Conservation (phyloP, 2,329 filamentous ascomycete species). For the Colletotrichum musicola region DNA sequence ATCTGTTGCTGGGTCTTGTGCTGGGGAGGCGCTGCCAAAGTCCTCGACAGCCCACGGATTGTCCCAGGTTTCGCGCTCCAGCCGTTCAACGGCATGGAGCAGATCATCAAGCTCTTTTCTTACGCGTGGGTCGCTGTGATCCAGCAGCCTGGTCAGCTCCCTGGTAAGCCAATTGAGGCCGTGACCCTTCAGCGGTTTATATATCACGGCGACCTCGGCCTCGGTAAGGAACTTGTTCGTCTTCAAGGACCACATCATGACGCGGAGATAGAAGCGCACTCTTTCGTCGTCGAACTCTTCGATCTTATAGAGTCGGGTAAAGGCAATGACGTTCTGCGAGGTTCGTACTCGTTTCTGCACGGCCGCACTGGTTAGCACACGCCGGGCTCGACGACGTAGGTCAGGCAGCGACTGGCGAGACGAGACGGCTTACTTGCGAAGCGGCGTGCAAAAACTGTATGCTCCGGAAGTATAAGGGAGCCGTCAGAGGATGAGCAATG, state of each 20-base stretch:
- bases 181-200: background rate
- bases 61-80: conserved; percentile 84
- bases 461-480: background rate
- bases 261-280: background rate
- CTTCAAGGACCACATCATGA: conserved; percentile 7
- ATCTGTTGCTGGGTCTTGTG: background rate
- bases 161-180: background rate
- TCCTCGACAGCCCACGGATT: conserved; percentile 78
- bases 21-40: conserved; percentile 58
- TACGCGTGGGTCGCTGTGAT: background rate
- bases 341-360: background rate
- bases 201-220: background rate
- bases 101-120: background rate
- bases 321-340: conserved; percentile 2
- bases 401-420: too few relatives aligned
- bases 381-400: too few relatives aligned
- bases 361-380: too few relatives aligned
- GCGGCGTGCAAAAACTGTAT: background rate
- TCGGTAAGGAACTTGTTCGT: background rate
- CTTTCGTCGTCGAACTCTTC: background rate
- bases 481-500: background rate
- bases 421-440: too few relatives aligned
- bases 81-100: conserved; percentile 57
- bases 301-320: background rate
- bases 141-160: conserved; percentile 24